These are phyloP conservation scores for Paraphoma sp. DNA, from an alignment of 2,329 filamentous ascomycete species.

Conservation along the genomic window DNA sequence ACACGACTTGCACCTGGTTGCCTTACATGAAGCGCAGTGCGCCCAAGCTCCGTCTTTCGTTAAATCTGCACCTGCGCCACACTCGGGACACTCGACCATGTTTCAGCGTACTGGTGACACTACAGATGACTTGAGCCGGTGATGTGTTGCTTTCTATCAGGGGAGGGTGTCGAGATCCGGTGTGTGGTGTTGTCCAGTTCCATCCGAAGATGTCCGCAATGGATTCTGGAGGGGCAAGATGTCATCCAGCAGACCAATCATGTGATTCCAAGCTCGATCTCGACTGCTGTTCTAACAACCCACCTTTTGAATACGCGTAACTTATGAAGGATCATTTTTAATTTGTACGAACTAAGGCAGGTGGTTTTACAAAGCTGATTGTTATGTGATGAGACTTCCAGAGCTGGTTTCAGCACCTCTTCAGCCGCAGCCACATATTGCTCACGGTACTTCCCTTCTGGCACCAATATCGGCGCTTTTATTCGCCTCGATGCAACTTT, in stretches of 20 bases:
- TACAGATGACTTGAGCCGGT: background rate
- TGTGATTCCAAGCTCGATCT: background rate
- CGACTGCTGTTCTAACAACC: background rate
- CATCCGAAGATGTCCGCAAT: slow-evolving; percentile 2
- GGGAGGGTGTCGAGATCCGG: background rate
- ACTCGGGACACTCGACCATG: slow-evolving; percentile 38
- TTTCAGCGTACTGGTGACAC: background rate
- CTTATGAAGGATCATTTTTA: no score
- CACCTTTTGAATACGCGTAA: background rate
- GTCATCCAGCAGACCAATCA: background rate
- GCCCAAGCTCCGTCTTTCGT: slow-evolving; percentile 38
- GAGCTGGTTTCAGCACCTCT: no score
- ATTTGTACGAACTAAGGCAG: no score
- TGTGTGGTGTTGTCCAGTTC: background rate
- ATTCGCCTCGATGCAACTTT: no score
- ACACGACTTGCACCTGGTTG: no score
- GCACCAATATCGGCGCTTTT: no score
- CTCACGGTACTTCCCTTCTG: no score
- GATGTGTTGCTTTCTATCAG: background rate
- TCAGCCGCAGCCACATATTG: no score
- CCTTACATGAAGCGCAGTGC: slow-evolving; percentile 36
- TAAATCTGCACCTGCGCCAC: slow-evolving; percentile 33
- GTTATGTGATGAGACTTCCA: no score
- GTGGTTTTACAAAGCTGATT: no score
- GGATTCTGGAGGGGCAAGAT: slow-evolving; percentile 2